Conservation (phyloP, 106 monocot genomes). For the Agapanthus africanus region DNA sequence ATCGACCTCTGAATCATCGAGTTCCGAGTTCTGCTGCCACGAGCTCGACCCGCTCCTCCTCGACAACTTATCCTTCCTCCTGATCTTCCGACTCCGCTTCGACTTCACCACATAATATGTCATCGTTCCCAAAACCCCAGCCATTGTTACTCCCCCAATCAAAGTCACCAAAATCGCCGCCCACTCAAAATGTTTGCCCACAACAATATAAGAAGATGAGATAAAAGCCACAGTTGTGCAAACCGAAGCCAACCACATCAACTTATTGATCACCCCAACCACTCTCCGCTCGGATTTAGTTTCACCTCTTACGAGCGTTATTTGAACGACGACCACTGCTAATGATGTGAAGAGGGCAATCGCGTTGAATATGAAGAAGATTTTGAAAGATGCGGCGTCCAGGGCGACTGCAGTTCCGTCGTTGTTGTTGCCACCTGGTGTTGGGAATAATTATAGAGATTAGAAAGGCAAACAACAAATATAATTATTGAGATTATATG, state of each 20-base stretch:
- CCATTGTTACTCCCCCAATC: constrained; percentile 32
- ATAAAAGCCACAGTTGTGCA: constrained; percentile 34
- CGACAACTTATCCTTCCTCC: constrained; percentile 24
- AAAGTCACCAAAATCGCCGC: constrained; percentile 26
- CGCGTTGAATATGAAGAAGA: constrained; percentile 33
- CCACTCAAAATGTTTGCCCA: constrained; percentile 17
- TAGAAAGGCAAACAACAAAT: too few species aligned
- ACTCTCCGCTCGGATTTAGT: constrained; percentile 32
- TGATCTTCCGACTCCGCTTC: constrained; percentile 19
- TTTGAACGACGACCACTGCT: constrained; percentile 35
- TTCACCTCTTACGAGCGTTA: constrained; percentile 27
- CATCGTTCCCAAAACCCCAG: constrained; percentile 25
- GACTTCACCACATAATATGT: constrained; percentile 33
- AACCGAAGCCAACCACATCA: constrained; percentile 37
- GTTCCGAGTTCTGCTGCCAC: constrained; percentile 23
- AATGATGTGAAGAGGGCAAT: constrained; percentile 26
- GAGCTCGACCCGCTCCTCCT: constrained; percentile 24
- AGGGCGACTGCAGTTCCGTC: constrained; percentile 17
- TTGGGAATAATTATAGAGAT: too few species aligned
- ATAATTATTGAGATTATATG: too few species aligned
- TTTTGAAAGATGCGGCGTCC: constrained; percentile 11
- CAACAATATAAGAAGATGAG: constrained; percentile 23
- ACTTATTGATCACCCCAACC: constrained; percentile 33
- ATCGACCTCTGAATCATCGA: constrained; percentile 25
- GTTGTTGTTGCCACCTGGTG: constrained; percentile 15